Evolutionary conservation across 2,329 filamentous ascomycete species (phyloP).

Genomic region (Nigrospora oryzae): DNA sequence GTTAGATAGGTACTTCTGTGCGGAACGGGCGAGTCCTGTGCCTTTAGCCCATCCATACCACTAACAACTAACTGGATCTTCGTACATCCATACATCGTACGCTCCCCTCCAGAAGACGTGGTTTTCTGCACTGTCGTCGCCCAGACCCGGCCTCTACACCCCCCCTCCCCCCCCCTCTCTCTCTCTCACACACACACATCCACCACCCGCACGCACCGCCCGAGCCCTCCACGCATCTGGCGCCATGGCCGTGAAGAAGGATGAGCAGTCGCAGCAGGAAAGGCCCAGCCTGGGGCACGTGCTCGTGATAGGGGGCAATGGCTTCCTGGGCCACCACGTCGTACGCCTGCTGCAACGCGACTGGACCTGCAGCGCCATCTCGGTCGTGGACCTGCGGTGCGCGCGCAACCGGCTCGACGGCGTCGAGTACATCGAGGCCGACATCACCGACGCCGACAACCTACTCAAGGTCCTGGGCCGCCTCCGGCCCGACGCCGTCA

Average conservation of each 20-base stretch:
- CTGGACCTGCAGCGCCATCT: conserved; percentile 47
- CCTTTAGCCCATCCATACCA: too few species aligned
- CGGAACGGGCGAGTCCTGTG: too few species aligned
- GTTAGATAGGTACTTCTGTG: too few species aligned
- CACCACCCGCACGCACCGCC: too few species aligned
- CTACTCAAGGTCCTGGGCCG: conserved; percentile 56
- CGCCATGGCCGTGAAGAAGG: not conserved
- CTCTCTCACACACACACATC: too few species aligned
- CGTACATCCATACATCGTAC: too few species aligned
- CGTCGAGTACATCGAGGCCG: conserved; percentile 64
- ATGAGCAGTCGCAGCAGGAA: conserved; percentile 6
- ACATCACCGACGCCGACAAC: conserved; percentile 61
- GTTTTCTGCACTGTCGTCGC: too few species aligned
- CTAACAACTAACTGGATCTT: too few species aligned
- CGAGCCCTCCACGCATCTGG: too few species aligned
- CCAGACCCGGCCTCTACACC: too few species aligned
- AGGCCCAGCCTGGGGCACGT: conserved; percentile 54
- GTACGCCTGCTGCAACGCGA: conserved; percentile 63
- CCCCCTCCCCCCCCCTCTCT: too few species aligned
- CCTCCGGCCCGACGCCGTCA: conserved; percentile 70
- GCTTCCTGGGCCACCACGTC: conserved; percentile 77
- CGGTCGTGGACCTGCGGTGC: conserved; percentile 66
- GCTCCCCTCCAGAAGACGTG: too few species aligned
- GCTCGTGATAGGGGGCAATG: conserved; percentile 74
- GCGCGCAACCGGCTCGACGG: conserved; percentile 56